Percentiles rank a stretch among this genome's conserved stretches.
phyloP scores from a whole-genome alignment of 73 alveolate species.

The Paraurostyla sp. region DNA sequence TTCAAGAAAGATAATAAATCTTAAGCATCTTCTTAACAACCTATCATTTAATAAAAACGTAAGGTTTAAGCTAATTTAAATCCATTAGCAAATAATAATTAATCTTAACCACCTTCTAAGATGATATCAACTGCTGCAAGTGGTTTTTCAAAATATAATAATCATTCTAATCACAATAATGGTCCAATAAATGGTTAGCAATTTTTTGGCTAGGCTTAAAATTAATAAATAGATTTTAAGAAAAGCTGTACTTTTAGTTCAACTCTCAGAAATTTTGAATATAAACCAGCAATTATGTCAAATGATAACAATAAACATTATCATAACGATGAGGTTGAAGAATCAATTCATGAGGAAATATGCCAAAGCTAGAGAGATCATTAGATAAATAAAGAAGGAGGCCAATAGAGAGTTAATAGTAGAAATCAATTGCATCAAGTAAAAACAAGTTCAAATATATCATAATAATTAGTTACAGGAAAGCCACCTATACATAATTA shows the following conservation, averaged over 20 bases:
- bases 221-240: conserved; percentile 9
- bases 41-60: background rate
- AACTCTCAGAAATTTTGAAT: conserved; percentile 39
- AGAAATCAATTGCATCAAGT: no score
- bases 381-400: no score
- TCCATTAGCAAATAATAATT: background rate
- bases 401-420: conserved; percentile 4
- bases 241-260: conserved; percentile 56
- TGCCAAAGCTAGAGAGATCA: conserved; percentile 34
- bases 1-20: conserved; percentile 34
- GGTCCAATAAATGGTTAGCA: background rate
- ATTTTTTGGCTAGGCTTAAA: background rate
- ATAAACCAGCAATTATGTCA: conserved; percentile 7
- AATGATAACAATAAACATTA: background rate
- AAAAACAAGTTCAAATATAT: no score
- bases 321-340: conserved; percentile 5
- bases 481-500: conserved; percentile 28
- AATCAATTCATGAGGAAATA: conserved; percentile 52
- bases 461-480: background rate
- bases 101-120: background rate
- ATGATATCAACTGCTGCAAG: conserved; percentile 11
- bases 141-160: background rate
- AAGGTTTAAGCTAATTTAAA: background rate
- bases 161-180: background rate
- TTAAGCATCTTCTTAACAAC: background rate